Percentiles rank a stretch among this genome's conserved stretches.
These are phyloP conservation scores for Pestalotiopsis sp. DNA, from an alignment of 2,329 filamentous ascomycete genomes.

Conservation along the genomic window DNA sequence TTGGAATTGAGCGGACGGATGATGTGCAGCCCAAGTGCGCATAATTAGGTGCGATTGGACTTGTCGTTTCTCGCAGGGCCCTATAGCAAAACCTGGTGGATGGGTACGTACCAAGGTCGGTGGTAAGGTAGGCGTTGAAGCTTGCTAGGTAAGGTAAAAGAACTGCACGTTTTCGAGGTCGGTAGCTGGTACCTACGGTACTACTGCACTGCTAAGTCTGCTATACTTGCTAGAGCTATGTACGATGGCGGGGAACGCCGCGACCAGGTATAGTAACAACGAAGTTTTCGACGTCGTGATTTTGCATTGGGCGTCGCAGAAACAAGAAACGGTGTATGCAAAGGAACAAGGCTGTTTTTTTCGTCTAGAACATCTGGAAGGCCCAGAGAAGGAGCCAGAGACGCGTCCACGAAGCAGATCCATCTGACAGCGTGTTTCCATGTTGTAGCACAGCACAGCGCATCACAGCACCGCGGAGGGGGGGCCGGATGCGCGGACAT, in stretches of 20 bases:
- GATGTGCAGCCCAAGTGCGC: neutral
- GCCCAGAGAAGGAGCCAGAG: neutral
- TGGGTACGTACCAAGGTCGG: neutral
- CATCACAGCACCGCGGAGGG: neutral
- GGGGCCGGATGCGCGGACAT: neutral
- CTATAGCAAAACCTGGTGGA: neutral
- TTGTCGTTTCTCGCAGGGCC: neutral
- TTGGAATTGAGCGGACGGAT: neutral
- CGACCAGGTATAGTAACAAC: neutral
- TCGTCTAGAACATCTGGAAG: neutral
- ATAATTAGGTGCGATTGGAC: neutral
- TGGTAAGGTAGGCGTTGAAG: neutral
- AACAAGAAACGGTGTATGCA: neutral
- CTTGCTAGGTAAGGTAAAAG: neutral
- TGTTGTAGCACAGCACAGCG: neutral
- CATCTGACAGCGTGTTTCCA: neutral
- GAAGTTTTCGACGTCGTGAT: neutral
- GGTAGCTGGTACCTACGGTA: neutral
- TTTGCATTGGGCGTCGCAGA: neutral
- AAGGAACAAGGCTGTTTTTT: neutral
- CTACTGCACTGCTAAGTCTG: neutral
- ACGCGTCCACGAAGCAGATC: neutral
- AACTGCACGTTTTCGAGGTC: neutral
- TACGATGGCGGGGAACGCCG: neutral
- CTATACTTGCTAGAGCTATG: neutral